Percentiles rank a stretch among this genome's conserved stretches.
Conservation (phyloP, 1,284 basidiomycete genomes). For the Meira nashicola region DNA sequence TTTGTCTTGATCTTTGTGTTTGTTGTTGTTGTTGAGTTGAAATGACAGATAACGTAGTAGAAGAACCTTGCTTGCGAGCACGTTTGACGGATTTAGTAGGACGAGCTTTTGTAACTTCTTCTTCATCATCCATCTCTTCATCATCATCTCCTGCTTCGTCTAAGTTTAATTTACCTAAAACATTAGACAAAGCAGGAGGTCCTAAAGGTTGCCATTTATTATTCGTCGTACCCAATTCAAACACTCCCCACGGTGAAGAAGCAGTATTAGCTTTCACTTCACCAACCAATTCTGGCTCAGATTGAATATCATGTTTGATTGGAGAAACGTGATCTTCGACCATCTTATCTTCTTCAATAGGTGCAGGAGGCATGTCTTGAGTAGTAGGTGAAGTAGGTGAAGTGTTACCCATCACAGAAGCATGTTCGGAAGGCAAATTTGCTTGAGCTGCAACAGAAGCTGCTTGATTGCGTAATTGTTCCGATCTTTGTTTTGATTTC, state of each 20-base stretch:
- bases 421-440: neutral
- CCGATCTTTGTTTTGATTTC: conserved; percentile 11
- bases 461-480: conserved; percentile 10
- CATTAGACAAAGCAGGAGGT: neutral
- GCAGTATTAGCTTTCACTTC: neutral
- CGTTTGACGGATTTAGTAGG: neutral
- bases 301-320: neutral
- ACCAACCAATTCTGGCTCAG: neutral
- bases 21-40: neutral
- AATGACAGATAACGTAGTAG: neutral
- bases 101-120: neutral
- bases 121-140: neutral
- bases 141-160: neutral
- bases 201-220: conserved; percentile 7
- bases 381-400: conserved; percentile 3
- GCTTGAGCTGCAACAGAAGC: neutral
- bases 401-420: neutral
- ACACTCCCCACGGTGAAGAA: conserved; percentile 9
- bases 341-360: neutral
- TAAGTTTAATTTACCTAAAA: neutral
- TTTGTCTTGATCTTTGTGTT: neutral
- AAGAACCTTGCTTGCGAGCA: neutral
- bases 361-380: neutral
- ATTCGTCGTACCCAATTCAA: neutral
- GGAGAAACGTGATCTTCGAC: neutral